Base-by-base conservation (phyloP, 2,329 filamentous ascomycete species). In the Lizonia empirigonia region DNA sequence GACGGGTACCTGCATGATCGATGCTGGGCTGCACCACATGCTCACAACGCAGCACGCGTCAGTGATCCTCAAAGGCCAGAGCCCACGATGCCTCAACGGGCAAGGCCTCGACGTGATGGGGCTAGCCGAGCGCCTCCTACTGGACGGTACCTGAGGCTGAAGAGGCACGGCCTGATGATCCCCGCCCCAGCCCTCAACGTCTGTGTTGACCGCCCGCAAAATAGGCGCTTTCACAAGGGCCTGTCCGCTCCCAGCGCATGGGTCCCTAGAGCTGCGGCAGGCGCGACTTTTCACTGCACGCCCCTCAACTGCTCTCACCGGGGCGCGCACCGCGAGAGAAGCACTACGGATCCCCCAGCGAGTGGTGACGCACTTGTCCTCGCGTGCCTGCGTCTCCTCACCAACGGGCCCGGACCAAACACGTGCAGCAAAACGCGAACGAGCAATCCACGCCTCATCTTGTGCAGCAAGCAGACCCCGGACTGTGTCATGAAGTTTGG, bases 401-500 rank as follows among this genome's bases (percentile, higher is more conserved):
- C 50, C 59, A 60, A 55, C 40, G 38, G 20, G 24, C 48, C n/a
- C n/a, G n/a, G 19, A 22, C 32, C 32, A 26, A 46, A 27, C 36
- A n/a, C 35, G 19, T 22, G 18, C 36, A 23, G 36, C 32, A 5
- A 20, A 24, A n/a, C n/a, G 26, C 30, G 37, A 18, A 18, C 29
- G 15, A n/a, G 23, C 36, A 26, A 24, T 20, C 22, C 35, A 33
- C 19, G 8, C 41, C 22, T 18, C 36, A 27, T 16, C 20, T 7
- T 19, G 5, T 24, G 36, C 26, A 19, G 42, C 49, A 47, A 47
- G 49, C 49, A 46, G 27, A 44, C 44, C 53, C 53, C 40, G 37
- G 44, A 39, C 26, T 46, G 52, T 63, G 60, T 51, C 62, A 66
- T 66, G 63, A 66, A 62, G 63, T 59, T 56, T 56, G 44, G 47